Evolutionary conservation across 352 stramenopile genomes (phyloP).

Genomic region (Pythium dissimile): DNA sequence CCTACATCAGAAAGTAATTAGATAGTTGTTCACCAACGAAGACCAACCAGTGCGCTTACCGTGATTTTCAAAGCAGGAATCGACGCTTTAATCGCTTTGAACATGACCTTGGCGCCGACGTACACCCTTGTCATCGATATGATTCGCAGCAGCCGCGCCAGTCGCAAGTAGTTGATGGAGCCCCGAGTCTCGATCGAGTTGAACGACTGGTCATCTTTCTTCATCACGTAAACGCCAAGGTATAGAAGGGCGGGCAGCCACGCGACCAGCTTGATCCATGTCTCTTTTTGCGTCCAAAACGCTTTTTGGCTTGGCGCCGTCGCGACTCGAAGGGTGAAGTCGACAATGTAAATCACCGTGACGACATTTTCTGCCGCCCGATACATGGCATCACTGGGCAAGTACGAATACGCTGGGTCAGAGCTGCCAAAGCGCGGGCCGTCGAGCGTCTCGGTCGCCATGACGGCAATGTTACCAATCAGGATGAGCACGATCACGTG

Average conservation of each 20-base stretch:
- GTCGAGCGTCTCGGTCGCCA: slow-evolving; percentile 47
- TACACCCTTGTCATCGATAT: slow-evolving; percentile 32
- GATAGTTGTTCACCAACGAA: background rate
- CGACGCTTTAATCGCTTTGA: slow-evolving; percentile 28
- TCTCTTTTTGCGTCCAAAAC: slow-evolving; percentile 31
- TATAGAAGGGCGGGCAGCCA: slow-evolving; percentile 28
- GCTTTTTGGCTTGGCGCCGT: slow-evolving; percentile 21
- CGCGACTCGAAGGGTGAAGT: slow-evolving; percentile 35
- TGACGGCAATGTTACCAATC: slow-evolving; percentile 34
- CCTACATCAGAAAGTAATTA: slow-evolving; percentile 11
- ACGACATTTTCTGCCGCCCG: slow-evolving; percentile 27
- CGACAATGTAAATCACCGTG: slow-evolving; percentile 38
- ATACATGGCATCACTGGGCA: slow-evolving; percentile 33
- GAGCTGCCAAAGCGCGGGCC: slow-evolving; percentile 41
- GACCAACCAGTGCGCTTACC: too few species aligned
- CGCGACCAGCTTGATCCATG: slow-evolving; percentile 33
- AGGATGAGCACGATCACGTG: slow-evolving; percentile 32
- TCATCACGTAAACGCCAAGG: slow-evolving; percentile 8
- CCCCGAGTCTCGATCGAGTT: slow-evolving; percentile 10
- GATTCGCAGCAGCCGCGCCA: slow-evolving; percentile 36
- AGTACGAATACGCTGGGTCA: slow-evolving; percentile 40
- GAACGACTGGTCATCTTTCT: slow-evolving; percentile 20
- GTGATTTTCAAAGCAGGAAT: slow-evolving; percentile 45
- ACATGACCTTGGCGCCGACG: slow-evolving; percentile 44
- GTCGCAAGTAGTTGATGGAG: slow-evolving; percentile 25